Percentiles rank a stretch among this genome's conserved stretches.
These are phyloP conservation scores for Cardamine chenopodiifolia DNA, from an alignment of 345 rosid species.

Conservation along the genomic window DNA sequence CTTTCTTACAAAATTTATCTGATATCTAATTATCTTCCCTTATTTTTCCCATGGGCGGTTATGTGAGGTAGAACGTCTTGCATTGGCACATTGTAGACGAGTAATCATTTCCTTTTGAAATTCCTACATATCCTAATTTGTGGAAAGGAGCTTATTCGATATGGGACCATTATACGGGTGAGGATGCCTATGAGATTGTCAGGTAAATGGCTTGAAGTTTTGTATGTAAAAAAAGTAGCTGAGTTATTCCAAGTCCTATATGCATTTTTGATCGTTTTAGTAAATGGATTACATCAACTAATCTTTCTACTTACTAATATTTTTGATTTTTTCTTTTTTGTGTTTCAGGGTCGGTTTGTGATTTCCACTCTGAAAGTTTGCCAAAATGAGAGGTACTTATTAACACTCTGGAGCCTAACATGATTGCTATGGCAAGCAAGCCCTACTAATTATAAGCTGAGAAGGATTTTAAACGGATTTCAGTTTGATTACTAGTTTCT, in stretches of 20 bases:
- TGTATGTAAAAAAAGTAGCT: background rate
- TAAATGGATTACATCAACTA: background rate
- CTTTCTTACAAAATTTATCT: background rate
- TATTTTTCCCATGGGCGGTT: conserved; percentile 46
- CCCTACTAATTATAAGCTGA: conserved; percentile 5
- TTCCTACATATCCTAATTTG: conserved; percentile 78
- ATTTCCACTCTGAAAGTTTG: conserved; percentile 63
- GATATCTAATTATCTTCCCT: conserved; percentile 6
- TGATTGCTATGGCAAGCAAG: conserved; percentile 6
- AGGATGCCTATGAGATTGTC: conserved; percentile 89
- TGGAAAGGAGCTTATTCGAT: conserved; percentile 91
- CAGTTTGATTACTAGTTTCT: conserved; percentile 1
- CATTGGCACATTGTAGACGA: conserved; percentile 98
- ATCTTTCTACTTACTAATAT: conserved; percentile 39
- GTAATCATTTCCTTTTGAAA: conserved; percentile 89
- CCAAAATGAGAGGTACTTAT: conserved; percentile 85
- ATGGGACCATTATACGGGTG: conserved; percentile 90
- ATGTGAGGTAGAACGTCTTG: conserved; percentile 79
- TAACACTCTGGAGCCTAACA: background rate
- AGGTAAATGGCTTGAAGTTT: conserved; percentile 51
- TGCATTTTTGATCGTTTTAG: conserved; percentile 6
- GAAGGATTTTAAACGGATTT: background rate
- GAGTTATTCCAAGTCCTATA: background rate
- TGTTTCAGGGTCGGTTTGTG: conserved; percentile 35
- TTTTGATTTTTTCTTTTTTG: background rate